phyloP scores from a whole-genome alignment of 305 asterid species.

The Withania somnifera region DNA sequence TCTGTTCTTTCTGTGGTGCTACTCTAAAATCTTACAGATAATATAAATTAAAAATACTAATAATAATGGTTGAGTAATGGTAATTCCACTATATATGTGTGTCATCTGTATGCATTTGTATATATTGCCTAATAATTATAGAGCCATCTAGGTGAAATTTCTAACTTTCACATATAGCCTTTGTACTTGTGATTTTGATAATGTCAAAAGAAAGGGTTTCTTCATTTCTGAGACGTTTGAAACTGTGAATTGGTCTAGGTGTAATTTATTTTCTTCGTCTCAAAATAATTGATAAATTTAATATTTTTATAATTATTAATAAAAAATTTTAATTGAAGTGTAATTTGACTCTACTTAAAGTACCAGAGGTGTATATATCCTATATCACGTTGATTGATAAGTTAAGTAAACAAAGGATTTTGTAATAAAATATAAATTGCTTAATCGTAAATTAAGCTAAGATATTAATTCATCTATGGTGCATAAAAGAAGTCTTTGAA shows the following conservation, averaged over 20 bases:
- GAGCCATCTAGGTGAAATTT: not conserved
- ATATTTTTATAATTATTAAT: too few species aligned
- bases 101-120: too few species aligned
- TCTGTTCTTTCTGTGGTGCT: slow-evolving; percentile 57
- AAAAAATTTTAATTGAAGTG: too few species aligned
- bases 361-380: too few species aligned
- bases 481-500: not conserved
- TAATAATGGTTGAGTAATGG: not conserved
- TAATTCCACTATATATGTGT: not conserved
- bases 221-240: not conserved
- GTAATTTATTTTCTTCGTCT: too few species aligned
- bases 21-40: slow-evolving; percentile 56
- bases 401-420: not conserved
- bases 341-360: too few species aligned
- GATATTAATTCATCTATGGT: not conserved
- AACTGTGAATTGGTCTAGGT: not conserved
- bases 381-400: not conserved
- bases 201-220: not conserved
- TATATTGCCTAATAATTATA: not conserved
- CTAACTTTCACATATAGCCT: not conserved
- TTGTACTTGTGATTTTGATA: not conserved
- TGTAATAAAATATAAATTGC: not conserved
- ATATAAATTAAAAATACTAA: not conserved
- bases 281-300: too few species aligned
- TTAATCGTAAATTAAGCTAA: not conserved